A percentile compares a stretch with the other conserved stretches of the same genome.
Conservation (phyloP, 2,329 filamentous ascomycete species). For the Coniochaeta sp. region DNA sequence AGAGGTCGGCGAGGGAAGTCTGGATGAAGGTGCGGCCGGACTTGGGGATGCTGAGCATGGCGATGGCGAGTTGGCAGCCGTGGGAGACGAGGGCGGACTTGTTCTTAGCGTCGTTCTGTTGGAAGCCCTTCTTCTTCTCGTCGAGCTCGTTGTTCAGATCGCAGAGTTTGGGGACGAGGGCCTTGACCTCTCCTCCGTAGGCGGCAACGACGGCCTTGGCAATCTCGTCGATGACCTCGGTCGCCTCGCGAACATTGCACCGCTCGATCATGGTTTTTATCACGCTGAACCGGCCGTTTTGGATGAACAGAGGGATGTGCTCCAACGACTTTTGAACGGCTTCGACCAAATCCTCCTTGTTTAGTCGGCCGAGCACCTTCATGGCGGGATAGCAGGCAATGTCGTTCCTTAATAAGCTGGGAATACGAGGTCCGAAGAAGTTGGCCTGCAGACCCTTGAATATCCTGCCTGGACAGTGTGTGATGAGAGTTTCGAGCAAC, state of each 20-base stretch:
- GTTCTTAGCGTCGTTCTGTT: conserved; percentile 42
- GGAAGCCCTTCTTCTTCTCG: conserved; percentile 16
- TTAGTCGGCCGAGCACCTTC: conserved; percentile 72
- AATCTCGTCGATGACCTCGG: conserved; percentile 41
- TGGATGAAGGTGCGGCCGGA: conserved; percentile 64
- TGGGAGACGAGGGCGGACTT: conserved; percentile 54
- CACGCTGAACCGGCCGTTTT: conserved; percentile 69
- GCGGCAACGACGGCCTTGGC: conserved; percentile 41
- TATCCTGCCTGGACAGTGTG: conserved; percentile 72
- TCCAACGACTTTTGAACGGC: conserved; percentile 67
- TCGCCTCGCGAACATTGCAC: conserved; percentile 59
- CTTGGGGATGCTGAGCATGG: conserved; percentile 70
- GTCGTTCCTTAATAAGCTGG: conserved; percentile 78
- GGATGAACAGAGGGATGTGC: conserved; percentile 65
- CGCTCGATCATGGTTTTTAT: conserved; percentile 79
- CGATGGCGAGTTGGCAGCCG: conserved; percentile 72
- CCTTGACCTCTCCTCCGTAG: conserved; percentile 38
- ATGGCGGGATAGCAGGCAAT: conserved; percentile 84
- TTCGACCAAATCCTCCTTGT: conserved; percentile 75
- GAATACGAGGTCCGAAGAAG: conserved; percentile 73
- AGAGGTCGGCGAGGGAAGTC: conserved; percentile 57
- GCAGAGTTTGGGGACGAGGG: conserved; percentile 43
- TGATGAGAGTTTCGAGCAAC: conserved; percentile 79
- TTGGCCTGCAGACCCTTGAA: conserved; percentile 84
- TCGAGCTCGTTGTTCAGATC: conserved; percentile 30